Base-by-base conservation (phyloP, 192 early-diverging fungal species). In the Geranomyces michiganensis region DNA sequence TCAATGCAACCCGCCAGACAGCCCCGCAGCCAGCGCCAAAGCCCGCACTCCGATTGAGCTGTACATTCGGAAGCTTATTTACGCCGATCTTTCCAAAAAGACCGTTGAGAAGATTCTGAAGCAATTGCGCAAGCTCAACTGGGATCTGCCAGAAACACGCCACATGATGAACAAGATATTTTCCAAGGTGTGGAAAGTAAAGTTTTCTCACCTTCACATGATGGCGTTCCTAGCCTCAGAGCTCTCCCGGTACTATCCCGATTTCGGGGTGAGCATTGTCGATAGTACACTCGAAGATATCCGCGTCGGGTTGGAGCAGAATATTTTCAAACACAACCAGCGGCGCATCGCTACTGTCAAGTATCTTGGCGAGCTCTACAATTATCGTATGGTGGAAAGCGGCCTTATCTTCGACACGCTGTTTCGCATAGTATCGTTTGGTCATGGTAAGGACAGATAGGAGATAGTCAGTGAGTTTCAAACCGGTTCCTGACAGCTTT, bases 251-350 rank as follows among this genome's bases (percentile, higher is more conserved):
- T 90, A 91, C 68, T 90, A 98, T 64, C 90, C 95, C 17, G 90
- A 88, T 44, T 95, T 99, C 83, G 93, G 92, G 7, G 84, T 96
- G 3, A 74, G 82, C n/a, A 82, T 99, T 1, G 92, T 98, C 0
- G 96, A 99, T 44, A 75, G 82, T 8, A 82, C 92, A 1, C 67
- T 97, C 21, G 97, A 99, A 68, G 87, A 89, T 21, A 90, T 99
- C 53, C 87, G 92, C 62, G 77, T 91, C n/a, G 97, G 93, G 0
- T 71, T 98, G 48, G 97, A 99, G 61, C 79, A 81, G 46, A 99
- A 97, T 75, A 81, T 94, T 45, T 99, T 95, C 76, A 89, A 91
- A 53, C 91, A 93, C 67, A 99, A 97, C 71, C 96, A 97, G 80
- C 85, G 89, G 62, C 84, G 97, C 27, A 88, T 98, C 46, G 85